phyloP scores from a whole-genome alignment of 139 green algal genomes.

The Chlorella sp. region DNA sequence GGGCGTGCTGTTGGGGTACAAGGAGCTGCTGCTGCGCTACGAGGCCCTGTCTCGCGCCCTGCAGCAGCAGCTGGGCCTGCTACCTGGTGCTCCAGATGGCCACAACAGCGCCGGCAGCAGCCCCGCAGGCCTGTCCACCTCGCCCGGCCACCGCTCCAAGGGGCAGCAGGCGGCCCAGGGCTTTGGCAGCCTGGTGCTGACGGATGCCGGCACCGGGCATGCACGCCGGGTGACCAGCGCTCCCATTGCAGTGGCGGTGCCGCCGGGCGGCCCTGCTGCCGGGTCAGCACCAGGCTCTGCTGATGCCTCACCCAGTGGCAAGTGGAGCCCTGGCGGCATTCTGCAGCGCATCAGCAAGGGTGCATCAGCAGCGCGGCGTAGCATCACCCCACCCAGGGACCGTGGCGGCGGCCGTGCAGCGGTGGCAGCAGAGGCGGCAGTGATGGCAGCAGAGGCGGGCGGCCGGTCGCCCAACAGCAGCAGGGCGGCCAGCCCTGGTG shows the following conservation, averaged over 20 bases:
- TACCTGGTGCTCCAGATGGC: background rate
- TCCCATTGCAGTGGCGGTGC: background rate
- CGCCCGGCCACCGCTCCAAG: slow-evolving; percentile 10
- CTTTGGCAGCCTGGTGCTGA: slow-evolving; percentile 15
- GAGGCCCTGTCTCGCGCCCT: slow-evolving; percentile 43
- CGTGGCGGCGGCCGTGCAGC: background rate
- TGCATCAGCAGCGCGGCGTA: background rate
- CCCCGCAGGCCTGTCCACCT: background rate
- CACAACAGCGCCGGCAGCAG: background rate
- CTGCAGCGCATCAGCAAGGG: slow-evolving; percentile 23
- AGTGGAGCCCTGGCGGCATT: background rate
- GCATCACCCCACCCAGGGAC: background rate
- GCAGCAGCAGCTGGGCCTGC: slow-evolving; percentile 41
- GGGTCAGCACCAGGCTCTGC: background rate
- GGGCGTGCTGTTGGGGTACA: slow-evolving; percentile 80
- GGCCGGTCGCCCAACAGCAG: background rate
- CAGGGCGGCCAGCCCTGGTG: background rate
- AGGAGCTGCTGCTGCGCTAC: slow-evolving; percentile 55
- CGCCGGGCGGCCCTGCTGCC: background rate
- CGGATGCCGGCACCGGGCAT: background rate
- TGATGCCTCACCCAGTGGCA: background rate
- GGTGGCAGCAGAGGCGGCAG: background rate
- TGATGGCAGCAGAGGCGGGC: background rate
- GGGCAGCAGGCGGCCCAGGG: background rate
- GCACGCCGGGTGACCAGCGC: background rate